These are phyloP conservation scores for Colletotrichum cuscutae DNA, from an alignment of 2,329 filamentous ascomycete genomes.

Conservation along the genomic window DNA sequence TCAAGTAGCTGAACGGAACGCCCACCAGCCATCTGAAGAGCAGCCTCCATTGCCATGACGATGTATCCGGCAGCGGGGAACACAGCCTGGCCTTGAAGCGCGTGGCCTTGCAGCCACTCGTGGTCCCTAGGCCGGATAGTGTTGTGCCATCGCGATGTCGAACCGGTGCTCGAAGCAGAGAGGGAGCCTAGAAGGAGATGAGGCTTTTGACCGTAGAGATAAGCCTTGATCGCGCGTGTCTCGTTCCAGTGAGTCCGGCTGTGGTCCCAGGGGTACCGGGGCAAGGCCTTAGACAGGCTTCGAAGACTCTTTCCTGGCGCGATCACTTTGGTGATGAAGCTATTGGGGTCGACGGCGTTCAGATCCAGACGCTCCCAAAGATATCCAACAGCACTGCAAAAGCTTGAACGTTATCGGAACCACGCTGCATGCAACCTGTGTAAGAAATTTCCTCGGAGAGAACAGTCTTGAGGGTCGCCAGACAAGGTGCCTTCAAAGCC, in stretches of 20 bases:
- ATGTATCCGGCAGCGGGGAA: slow-evolving; percentile 57
- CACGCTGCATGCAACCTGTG: slow-evolving; percentile 37
- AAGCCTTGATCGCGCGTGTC: slow-evolving; percentile 32
- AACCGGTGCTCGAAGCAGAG: neutral
- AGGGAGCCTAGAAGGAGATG: slow-evolving; percentile 45
- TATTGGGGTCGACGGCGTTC: neutral
- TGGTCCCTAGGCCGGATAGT: slow-evolving; percentile 25
- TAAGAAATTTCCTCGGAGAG: slow-evolving; percentile 38
- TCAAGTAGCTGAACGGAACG: neutral
- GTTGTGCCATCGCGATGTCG: slow-evolving; percentile 29
- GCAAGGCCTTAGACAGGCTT: slow-evolving; percentile 37
- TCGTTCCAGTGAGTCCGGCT: slow-evolving; percentile 43
- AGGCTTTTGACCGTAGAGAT: slow-evolving; percentile 41
- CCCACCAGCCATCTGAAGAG: slow-evolving; percentile 35
- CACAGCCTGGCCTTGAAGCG: slow-evolving; percentile 40
- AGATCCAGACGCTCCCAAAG: neutral
- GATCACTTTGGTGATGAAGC: slow-evolving; percentile 4
- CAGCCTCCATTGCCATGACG: slow-evolving; percentile 56
- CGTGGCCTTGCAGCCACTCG: slow-evolving; percentile 46
- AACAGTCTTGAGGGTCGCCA: slow-evolving; percentile 26
- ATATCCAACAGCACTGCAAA: slow-evolving; percentile 17
- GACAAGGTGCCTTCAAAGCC: slow-evolving; percentile 49
- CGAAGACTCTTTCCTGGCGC: too few relatives aligned
- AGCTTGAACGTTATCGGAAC: slow-evolving; percentile 35
- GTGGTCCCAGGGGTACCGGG: slow-evolving; percentile 55